Conservation (phyloP, 1,139 yeast species). For the Scheffersomyces quercinus region DNA sequence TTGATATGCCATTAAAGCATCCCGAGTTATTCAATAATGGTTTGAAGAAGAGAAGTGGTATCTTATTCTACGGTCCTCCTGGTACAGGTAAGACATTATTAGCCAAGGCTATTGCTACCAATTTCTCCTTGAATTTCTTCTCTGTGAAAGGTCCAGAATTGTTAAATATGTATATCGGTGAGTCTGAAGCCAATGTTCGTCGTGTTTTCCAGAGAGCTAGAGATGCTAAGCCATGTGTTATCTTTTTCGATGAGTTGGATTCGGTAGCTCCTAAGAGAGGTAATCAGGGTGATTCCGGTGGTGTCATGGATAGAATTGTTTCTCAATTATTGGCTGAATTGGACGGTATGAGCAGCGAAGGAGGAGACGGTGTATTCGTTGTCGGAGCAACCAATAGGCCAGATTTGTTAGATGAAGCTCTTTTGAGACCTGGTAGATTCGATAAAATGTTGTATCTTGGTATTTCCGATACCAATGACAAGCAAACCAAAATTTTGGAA, state of each 20-base stretch:
- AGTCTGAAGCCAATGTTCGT: conserved; percentile 95
- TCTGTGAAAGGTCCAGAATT: conserved; percentile 96
- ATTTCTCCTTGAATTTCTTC: conserved; percentile 88
- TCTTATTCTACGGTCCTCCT: conserved; percentile 94
- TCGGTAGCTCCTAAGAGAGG: conserved; percentile 98
- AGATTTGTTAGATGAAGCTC: conserved; percentile 89
- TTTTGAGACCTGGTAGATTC: conserved; percentile 92
- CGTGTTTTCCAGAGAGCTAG: conserved; percentile 91
- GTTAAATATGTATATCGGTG: conserved; percentile 96
- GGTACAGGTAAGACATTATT: conserved; percentile 95
- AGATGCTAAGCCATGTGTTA: conserved; percentile 96
- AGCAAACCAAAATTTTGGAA: conserved; percentile 80
- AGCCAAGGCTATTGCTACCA: conserved; percentile 96
- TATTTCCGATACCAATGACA: conserved; percentile 85
- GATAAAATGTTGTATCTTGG: conserved; percentile 94
- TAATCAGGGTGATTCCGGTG: conserved; percentile 97
- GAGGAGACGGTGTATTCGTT: conserved; percentile 79
- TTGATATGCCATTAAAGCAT: conserved; percentile 91
- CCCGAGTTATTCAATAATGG: conserved; percentile 89
- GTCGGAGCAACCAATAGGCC: conserved; percentile 98
- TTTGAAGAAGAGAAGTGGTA: conserved; percentile 90
- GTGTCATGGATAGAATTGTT: conserved; percentile 97
- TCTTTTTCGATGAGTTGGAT: conserved; percentile 94
- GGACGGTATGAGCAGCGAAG: conserved; percentile 89
- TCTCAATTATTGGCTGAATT: conserved; percentile 91